Conservation (phyloP, 495 filamentous ascomycete genomes). For the Jackrogersella minutella region DNA sequence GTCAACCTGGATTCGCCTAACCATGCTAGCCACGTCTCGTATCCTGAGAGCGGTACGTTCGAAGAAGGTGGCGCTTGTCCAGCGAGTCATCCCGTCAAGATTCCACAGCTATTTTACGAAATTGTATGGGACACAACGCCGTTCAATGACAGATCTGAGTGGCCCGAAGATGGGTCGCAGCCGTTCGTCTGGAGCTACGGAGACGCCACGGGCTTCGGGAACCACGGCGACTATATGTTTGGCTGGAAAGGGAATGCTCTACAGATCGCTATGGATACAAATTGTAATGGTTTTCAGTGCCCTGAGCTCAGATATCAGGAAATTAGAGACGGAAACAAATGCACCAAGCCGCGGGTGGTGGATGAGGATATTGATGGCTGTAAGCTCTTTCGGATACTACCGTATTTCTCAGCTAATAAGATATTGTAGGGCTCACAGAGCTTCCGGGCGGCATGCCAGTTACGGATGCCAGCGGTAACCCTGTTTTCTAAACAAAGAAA, state of each 20-base stretch:
- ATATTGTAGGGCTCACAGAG: conserved; percentile 32
- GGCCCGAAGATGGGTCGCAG: conserved; percentile 53
- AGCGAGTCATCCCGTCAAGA: conserved; percentile 42
- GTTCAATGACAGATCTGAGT: conserved; percentile 50
- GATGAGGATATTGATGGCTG: conserved; percentile 47
- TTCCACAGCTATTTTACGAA: conserved; percentile 52
- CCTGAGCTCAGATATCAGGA: conserved; percentile 35
- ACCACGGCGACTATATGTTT: conserved; percentile 43
- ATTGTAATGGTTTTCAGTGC: conserved; percentile 37
- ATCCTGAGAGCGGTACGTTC: conserved; percentile 43
- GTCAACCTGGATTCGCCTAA: conserved; percentile 38
- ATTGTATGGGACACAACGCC: conserved; percentile 50
- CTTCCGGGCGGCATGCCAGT: conserved; percentile 42
- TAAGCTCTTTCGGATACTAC: conserved; percentile 24
- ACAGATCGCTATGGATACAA: conserved; percentile 40
- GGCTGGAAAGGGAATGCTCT: conserved; percentile 44
- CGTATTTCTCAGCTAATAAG: background rate
- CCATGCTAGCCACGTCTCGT: conserved; percentile 41
- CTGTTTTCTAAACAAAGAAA: conserved; percentile 14
- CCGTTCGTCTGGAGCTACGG: conserved; percentile 57
- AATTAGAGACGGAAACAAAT: conserved; percentile 45
- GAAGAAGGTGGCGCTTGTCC: conserved; percentile 46
- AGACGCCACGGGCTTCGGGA: conserved; percentile 41
- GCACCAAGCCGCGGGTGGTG: conserved; percentile 34
- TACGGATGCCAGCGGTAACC: conserved; percentile 27